Percentiles rank a stretch among this genome's conserved stretches.
phyloP scores from a whole-genome alignment of 768 basidiomycete genomes.

The Butyriboletus loyo region DNA sequence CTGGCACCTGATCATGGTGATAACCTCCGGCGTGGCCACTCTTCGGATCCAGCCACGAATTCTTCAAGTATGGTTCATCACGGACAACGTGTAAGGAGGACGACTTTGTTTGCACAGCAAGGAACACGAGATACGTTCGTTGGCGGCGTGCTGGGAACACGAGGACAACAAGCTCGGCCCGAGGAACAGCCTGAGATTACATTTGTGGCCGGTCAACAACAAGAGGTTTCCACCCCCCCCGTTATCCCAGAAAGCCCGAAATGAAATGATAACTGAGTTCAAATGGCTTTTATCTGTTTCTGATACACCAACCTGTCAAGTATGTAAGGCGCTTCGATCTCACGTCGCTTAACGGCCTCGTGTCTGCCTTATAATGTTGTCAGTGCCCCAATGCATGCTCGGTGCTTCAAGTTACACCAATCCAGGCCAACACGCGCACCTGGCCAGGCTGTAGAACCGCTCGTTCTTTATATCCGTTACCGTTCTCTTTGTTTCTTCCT shows the following conservation, averaged over 20 bases:
- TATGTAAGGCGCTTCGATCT: slow-evolving; percentile 26
- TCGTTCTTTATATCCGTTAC: slow-evolving; percentile 22
- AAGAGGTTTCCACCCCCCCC: slow-evolving; percentile 15
- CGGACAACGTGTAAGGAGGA: slow-evolving; percentile 8
- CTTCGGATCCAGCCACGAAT: not conserved
- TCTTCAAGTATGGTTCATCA: not conserved
- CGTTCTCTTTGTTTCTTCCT: slow-evolving; percentile 1
- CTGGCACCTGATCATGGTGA: not conserved
- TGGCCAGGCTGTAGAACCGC: slow-evolving; percentile 24
- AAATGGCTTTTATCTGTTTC: slow-evolving; percentile 19
- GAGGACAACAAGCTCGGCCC: slow-evolving; percentile 25
- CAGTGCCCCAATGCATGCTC: slow-evolving; percentile 18
- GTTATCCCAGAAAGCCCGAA: slow-evolving; percentile 27
- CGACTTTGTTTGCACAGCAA: slow-evolving; percentile 12
- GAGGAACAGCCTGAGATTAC: not conserved
- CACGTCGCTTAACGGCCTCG: slow-evolving; percentile 36
- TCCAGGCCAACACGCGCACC: slow-evolving; percentile 29
- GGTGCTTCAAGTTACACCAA: slow-evolving; percentile 24
- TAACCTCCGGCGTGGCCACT: not conserved
- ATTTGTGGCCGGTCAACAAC: not conserved
- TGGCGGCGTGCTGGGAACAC: slow-evolving; percentile 22
- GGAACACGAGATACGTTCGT: not conserved
- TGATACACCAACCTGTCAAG: slow-evolving; percentile 1
- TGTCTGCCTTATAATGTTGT: slow-evolving; percentile 34
- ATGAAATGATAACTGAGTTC: slow-evolving; percentile 24